A percentile compares a stretch with the other conserved stretches of the same genome.
Conservation (phyloP, 768 basidiomycete species). For the Amanita subjunquillea region DNA sequence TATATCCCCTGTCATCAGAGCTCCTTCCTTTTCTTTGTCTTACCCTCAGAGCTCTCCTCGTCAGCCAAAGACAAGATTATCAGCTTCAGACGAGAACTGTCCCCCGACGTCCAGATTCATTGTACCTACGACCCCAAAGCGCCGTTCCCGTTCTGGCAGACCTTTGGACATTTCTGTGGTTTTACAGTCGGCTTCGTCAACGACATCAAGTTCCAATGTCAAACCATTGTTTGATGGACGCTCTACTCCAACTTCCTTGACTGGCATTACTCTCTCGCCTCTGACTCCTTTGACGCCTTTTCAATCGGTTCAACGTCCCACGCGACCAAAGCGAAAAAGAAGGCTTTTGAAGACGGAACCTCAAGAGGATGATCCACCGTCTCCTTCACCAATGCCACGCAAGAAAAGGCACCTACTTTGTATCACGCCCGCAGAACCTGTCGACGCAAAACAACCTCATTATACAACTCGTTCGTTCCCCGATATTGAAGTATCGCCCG, state of each 20-base stretch:
- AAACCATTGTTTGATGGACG: neutral
- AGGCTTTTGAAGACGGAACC: neutral
- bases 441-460: conserved; percentile 5
- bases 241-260: conserved; percentile 3
- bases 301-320: neutral
- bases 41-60: neutral
- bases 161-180: neutral
- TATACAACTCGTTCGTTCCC: conserved; percentile 43
- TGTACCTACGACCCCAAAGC: conserved; percentile 1
- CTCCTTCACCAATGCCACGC: neutral
- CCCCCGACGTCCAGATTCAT: neutral
- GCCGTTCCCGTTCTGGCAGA: neutral
- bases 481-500: conserved; percentile 30
- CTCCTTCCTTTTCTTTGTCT: conserved; percentile 5
- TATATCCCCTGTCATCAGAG: conserved; percentile 21
- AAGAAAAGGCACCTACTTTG: neutral
- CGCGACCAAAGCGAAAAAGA: neutral
- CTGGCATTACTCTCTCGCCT: conserved; percentile 13
- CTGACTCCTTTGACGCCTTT: conserved; percentile 17
- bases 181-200: neutral
- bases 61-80: neutral
- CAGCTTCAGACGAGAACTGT: neutral
- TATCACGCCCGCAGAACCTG: neutral
- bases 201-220: neutral
- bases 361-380: conserved; percentile 4